These are phyloP conservation scores for Ceriops zippeliana DNA, from an alignment of 345 rosid genomes.

Conservation along the genomic window DNA sequence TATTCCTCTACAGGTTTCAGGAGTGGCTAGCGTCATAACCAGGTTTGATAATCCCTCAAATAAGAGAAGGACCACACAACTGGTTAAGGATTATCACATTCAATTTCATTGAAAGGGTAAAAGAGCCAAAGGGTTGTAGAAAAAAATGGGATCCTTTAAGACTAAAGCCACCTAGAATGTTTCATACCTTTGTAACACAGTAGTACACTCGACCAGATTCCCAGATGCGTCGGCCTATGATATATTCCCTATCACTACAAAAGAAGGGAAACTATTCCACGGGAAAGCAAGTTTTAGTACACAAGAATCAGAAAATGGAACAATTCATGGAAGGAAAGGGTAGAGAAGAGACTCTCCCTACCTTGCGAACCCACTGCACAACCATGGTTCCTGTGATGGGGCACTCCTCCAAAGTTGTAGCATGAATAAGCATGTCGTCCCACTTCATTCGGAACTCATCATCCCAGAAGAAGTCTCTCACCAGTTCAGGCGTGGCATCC, in stretches of 20 bases:
- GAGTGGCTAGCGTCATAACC: neutral
- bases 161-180: neutral
- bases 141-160: neutral
- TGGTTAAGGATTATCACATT: neutral
- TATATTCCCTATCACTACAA: conserved; percentile 89
- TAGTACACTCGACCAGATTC: conserved; percentile 70
- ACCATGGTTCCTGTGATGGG: conserved; percentile 70
- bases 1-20: neutral
- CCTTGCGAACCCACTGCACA: conserved; percentile 96
- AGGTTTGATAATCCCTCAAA: neutral
- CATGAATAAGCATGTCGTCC: conserved; percentile 80
- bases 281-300: conserved; percentile 2
- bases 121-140: neutral
- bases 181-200: conserved; percentile 84
- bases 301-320: conserved; percentile 9
- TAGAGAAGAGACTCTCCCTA: conserved; percentile 18
- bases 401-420: conserved; percentile 64
- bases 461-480: conserved; percentile 98
- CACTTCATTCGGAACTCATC: conserved; percentile 75
- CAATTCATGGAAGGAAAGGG: conserved; percentile 9
- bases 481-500: conserved; percentile 80
- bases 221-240: conserved; percentile 97
- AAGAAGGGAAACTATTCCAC: conserved; percentile 90
- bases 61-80: neutral
- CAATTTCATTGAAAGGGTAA: neutral